Base-by-base conservation (phyloP, 2,329 filamentous ascomycete species). In the Colletotrichum tropicicola region DNA sequence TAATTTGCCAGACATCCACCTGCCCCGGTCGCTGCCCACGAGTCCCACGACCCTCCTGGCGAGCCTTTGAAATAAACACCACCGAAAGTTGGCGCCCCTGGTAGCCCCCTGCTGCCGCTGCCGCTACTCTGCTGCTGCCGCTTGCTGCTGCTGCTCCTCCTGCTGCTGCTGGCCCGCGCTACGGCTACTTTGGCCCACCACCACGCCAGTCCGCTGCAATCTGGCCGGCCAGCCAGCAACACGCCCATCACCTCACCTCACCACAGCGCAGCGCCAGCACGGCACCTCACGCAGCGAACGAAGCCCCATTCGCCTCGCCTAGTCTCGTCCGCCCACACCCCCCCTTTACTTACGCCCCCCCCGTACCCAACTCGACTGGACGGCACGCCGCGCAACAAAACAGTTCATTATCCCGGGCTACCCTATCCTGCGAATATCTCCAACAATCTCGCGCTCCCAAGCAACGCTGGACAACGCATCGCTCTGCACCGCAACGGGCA, bases 1-100 rank as follows among this genome's bases (percentile, higher is more conserved):
- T 62, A 65, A 65, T 65, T 65, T 65, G 49, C 57, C 35, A 51
- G 44, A 51, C 43, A 61, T 65, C 62, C 62, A 65, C 62, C 25
- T 28, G 44, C 37, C 35, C 13, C 21, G 15, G 27, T 37, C 49
- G 13, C 32, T 44, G 19, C 30, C 51, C n/a, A 49, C 45, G 17
- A 35, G 32, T 15, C 17, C 21, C 27, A 37, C 10, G 32, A 30
- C 23, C 27, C 41, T 27, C 51, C 35, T 27, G 54, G 39, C 30
- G 39, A 32, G 9, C 39, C n/a, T 7, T 44, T 35, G 56, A 53
- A 53, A 65, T 54, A 49, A 65, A 49, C 56, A 49, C 41, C 32
- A 55, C 58, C 17, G 23, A 28, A 30, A 35, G 30, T 30, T 47
- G 39, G 47, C 6, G 19, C 28, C 49, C 58, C 56, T 32, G 21